A percentile compares a stretch with the other conserved stretches of the same genome.
These are phyloP conservation scores for Citrus glauca DNA, from an alignment of 345 rosid genomes.

Conservation along the genomic window DNA sequence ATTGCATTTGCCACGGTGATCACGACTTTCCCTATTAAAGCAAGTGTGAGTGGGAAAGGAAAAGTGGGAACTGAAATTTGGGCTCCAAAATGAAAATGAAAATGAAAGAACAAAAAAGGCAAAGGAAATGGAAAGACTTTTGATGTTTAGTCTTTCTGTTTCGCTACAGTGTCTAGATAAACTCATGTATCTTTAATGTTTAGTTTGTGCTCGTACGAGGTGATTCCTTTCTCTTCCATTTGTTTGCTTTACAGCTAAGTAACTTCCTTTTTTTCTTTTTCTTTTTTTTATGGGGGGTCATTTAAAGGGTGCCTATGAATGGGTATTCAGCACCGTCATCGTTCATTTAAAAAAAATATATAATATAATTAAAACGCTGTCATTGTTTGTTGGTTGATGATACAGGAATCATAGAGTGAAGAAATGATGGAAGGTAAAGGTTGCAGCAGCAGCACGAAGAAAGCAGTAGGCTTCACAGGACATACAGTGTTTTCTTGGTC, in stretches of 20 bases:
- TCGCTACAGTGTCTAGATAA: too few relatives aligned
- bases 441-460: neutral
- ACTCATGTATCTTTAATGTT: too few relatives aligned
- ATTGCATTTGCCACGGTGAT: too few relatives aligned
- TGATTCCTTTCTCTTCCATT: neutral
- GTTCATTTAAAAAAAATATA: too few relatives aligned
- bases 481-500: constrained; percentile 30
- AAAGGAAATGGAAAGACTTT: neutral
- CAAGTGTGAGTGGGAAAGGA: too few relatives aligned
- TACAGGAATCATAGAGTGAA: neutral
- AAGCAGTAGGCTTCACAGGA: neutral
- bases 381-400: neutral
- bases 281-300: neutral
- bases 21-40: too few relatives aligned
- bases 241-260: neutral
- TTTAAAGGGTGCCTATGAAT: neutral
- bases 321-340: neutral
- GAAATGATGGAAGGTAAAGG: neutral
- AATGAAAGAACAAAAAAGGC: too few relatives aligned
- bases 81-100: too few relatives aligned
- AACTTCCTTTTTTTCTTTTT: neutral
- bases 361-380: too few relatives aligned
- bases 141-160: neutral
- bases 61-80: too few relatives aligned
- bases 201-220: neutral